phyloP scores from a whole-genome alignment of 345 rosid species.

The Citrus reticulata region DNA sequence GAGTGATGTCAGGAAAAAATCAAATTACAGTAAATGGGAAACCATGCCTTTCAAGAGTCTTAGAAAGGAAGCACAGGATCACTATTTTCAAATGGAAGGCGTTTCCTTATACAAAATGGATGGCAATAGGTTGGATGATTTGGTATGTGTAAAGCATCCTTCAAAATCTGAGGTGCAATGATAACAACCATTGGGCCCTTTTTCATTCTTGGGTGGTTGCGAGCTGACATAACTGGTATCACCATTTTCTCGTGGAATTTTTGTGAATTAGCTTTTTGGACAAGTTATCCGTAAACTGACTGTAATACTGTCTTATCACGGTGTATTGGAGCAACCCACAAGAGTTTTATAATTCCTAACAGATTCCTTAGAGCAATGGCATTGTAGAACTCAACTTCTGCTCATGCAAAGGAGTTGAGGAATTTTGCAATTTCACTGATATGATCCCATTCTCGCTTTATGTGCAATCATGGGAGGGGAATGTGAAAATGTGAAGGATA shows the following conservation, averaged over 20 bases:
- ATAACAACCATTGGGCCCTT: neutral
- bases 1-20: slow-evolving; percentile 64
- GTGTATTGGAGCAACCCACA: neutral
- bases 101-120: slow-evolving; percentile 94
- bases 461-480: neutral
- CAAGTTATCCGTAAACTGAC: neutral
- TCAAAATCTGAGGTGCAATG: slow-evolving; percentile 23
- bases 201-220: neutral
- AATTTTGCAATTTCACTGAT: neutral
- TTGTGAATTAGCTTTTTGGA: neutral
- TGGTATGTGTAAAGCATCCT: slow-evolving; percentile 77
- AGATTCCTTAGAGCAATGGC: neutral
- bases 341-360: neutral
- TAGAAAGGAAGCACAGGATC: slow-evolving; percentile 85
- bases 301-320: neutral
- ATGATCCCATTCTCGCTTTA: neutral
- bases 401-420: neutral
- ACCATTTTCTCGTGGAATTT: neutral
- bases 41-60: slow-evolving; percentile 68
- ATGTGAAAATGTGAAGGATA: neutral
- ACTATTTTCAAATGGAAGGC: slow-evolving; percentile 68
- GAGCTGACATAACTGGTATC: neutral
- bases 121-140: slow-evolving; percentile 91
- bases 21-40: slow-evolving; percentile 93
- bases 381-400: neutral